Evolutionary conservation across 129 eudicot species (phyloP).

Genomic region (Helianthus annuus): HanXRQr2.0-SUNRISE NC_035443.2:164599257-164599756

Average conservation of each 20-base stretch:
- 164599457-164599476: conserved; percentile 51
- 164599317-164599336: not conserved
- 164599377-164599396: not conserved
- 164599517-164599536: conserved; percentile 46
- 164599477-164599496: conserved; percentile 61
- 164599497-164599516: conserved; percentile 73
- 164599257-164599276: not conserved
- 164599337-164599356: not conserved
- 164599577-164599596: not conserved
- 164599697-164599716: conserved; percentile 69
- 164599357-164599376: not conserved
- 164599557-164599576: not conserved
- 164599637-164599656: conserved; percentile 51
- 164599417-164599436: conserved; percentile 37
- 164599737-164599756: conserved; percentile 78
- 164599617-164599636: conserved; percentile 58
- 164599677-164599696: conserved; percentile 54
- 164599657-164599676: conserved; percentile 75
- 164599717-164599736: conserved; percentile 74
- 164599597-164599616: not conserved
- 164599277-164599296: not conserved
- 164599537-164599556: conserved; percentile 22
- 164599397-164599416: not conserved
- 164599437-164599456: conserved; percentile 47
- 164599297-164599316: not conserved